Conservation (phyloP, 116 monocot genomes). For the Iris pallida region DNA sequence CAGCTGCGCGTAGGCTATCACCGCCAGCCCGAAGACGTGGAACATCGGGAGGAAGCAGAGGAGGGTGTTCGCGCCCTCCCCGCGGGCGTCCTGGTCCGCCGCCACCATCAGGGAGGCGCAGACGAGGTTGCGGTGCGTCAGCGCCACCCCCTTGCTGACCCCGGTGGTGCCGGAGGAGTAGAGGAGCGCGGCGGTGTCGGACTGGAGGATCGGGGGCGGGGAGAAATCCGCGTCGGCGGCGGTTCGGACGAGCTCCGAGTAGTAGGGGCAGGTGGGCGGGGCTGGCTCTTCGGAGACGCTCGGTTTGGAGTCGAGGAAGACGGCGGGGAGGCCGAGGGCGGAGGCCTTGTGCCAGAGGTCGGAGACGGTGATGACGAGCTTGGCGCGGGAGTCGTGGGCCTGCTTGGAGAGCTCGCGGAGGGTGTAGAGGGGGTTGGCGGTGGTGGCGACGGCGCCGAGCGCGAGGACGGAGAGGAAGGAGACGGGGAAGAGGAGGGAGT, state of each 20-base stretch:
- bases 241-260: conserved; percentile 23
- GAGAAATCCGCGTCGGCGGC: conserved; percentile 12
- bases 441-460: conserved; percentile 18
- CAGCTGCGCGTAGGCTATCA: conserved; percentile 35
- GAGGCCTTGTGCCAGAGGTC: conserved; percentile 33
- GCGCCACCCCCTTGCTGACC: conserved; percentile 57
- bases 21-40: conserved; percentile 54
- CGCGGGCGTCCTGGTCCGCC: conserved; percentile 22
- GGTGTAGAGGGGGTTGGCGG: conserved; percentile 38
- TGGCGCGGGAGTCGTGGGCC: conserved; percentile 32
- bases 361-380: conserved; percentile 43
- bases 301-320: conserved; percentile 24
- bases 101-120: conserved; percentile 17
- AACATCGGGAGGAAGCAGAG: conserved; percentile 67
- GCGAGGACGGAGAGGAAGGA: conserved; percentile 15
- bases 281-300: background rate
- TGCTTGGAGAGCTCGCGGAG: conserved; percentile 65
- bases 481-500: conserved; percentile 13
- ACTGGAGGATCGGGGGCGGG: conserved; percentile 17
- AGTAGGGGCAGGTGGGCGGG: background rate
- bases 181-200: conserved; percentile 43
- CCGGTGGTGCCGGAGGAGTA: conserved; percentile 90
- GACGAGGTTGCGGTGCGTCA: conserved; percentile 66
- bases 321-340: conserved; percentile 38
- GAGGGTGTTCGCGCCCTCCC: conserved; percentile 28